Percentiles rank a stretch among this genome's conserved stretches.
These are phyloP conservation scores for Neurospora terricola DNA, from an alignment of 495 filamentous ascomycete species.

Conservation along the genomic window DNA sequence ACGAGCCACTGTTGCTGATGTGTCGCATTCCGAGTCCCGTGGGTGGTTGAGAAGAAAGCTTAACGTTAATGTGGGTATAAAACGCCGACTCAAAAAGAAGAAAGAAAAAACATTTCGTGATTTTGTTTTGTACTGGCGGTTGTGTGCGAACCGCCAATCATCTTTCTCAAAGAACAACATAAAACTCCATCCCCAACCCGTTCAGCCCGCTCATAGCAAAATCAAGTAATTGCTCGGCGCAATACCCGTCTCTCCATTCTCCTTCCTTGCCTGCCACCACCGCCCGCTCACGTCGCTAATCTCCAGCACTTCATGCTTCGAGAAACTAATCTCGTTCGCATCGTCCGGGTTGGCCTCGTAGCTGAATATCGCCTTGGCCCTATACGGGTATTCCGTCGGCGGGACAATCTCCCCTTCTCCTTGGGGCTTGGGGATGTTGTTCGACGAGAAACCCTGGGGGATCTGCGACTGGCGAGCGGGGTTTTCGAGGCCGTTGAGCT, in stretches of 20 bases:
- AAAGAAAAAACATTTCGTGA: not conserved
- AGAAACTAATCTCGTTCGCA: conserved; percentile 95
- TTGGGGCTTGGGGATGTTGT: conserved; percentile 21
- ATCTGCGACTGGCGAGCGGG: conserved; percentile 73
- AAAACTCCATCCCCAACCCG: not conserved
- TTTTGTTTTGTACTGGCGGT: not conserved
- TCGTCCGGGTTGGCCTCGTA: conserved; percentile 97
- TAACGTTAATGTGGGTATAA: not conserved
- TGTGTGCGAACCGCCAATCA: not conserved
- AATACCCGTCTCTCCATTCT: conserved; percentile 91
- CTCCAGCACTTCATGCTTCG: conserved; percentile 92
- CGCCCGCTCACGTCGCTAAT: conserved; percentile 93
- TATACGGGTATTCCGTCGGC: conserved; percentile 91
- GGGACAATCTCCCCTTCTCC: conserved; percentile 57
- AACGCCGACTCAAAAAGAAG: not conserved
- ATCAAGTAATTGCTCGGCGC: conserved; percentile 98
- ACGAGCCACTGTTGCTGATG: not conserved
- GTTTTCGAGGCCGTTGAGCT: conserved; percentile 92
- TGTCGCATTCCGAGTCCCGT: not conserved
- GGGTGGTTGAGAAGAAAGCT: not conserved
- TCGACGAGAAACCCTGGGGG: conserved; percentile 19
- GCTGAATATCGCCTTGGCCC: conserved; percentile 95
- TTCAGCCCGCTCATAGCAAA: conserved; percentile 57
- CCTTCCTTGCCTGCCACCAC: conserved; percentile 98
- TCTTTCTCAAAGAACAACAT: not conserved